phyloP scores from a whole-genome alignment of 129 eudicot genomes.

The Flaveria ramosissima region DNA sequence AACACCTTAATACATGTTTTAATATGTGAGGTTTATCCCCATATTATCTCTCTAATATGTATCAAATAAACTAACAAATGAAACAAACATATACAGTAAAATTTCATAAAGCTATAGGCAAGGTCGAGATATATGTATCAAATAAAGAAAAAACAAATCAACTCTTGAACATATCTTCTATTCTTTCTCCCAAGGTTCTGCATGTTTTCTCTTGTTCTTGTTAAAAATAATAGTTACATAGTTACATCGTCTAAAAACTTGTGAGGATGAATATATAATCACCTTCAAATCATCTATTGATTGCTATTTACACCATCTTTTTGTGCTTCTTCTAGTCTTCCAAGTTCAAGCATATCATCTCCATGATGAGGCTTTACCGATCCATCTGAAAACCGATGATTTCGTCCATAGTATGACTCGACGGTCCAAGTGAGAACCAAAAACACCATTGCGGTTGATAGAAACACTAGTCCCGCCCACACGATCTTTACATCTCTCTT shows the following conservation, averaged over 20 bases:
- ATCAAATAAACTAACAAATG: neutral
- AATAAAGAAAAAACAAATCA: conserved; percentile 20
- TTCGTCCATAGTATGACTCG: conserved; percentile 36
- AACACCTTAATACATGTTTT: conserved; percentile 8
- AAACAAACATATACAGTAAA: neutral
- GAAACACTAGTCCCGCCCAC: conserved; percentile 57
- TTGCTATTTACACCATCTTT: conserved; percentile 28
- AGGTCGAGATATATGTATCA: neutral
- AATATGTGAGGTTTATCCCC: conserved; percentile 43
- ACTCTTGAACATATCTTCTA: neutral
- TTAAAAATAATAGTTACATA: neutral
- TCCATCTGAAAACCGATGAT: conserved; percentile 47
- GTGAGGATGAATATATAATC: no score
- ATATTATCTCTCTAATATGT: conserved; percentile 25
- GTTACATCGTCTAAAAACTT: no score
- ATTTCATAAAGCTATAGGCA: no score
- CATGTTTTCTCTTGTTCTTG: neutral
- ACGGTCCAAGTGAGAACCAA: conserved; percentile 61
- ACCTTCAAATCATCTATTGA: conserved; percentile 17
- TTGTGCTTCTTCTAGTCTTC: conserved; percentile 15
- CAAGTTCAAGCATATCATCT: conserved; percentile 36
- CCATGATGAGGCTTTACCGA: conserved; percentile 59
- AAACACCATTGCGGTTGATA: conserved; percentile 58
- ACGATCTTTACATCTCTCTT: conserved; percentile 53
- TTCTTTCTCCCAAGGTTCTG: neutral